phyloP scores from a whole-genome alignment of 2,329 filamentous ascomycete species.

The Aciculosporium take region DNA sequence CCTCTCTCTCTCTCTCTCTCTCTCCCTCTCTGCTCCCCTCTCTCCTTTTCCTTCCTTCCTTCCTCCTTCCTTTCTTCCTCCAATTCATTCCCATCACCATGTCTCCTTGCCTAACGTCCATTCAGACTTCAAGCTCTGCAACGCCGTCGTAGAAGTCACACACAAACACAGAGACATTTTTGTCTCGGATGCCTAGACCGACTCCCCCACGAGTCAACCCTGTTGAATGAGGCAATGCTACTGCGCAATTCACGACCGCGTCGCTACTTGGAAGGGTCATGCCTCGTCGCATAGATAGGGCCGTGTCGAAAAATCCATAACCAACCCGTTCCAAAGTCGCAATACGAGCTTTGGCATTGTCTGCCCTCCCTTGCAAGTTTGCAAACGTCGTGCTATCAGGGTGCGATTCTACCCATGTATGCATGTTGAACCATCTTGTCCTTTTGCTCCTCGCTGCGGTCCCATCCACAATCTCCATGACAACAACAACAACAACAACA shows the following conservation, averaged over 20 bases:
- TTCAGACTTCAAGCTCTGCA: constrained; percentile 59
- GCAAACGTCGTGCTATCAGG: neutral
- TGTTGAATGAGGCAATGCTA: neutral
- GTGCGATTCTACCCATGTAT: too few relatives aligned
- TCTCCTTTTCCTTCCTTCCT: neutral
- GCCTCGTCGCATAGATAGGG: neutral
- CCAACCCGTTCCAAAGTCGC: neutral
- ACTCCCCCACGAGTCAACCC: neutral
- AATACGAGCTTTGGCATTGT: neutral
- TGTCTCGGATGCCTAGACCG: constrained; percentile 33
- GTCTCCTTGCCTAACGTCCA: neutral
- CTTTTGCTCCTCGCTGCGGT: too few relatives aligned
- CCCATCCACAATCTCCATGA: too few relatives aligned
- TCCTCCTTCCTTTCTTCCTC: neutral
- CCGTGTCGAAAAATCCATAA: neutral
- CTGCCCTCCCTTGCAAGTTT: neutral
- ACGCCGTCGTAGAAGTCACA: constrained; percentile 72
- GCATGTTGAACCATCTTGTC: too few relatives aligned
- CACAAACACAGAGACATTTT: constrained; percentile 74
- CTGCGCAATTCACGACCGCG: neutral
- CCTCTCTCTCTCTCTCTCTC: too few relatives aligned
- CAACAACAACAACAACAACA: neutral
- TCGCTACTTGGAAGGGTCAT: neutral
- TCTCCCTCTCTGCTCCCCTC: too few relatives aligned
- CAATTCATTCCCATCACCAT: too few relatives aligned